A percentile compares a stretch with the other conserved stretches of the same genome.
Evolutionary conservation across 2,329 filamentous ascomycete species (phyloP).

Genomic region (Tolypocladium ophioglossoides): DNA sequence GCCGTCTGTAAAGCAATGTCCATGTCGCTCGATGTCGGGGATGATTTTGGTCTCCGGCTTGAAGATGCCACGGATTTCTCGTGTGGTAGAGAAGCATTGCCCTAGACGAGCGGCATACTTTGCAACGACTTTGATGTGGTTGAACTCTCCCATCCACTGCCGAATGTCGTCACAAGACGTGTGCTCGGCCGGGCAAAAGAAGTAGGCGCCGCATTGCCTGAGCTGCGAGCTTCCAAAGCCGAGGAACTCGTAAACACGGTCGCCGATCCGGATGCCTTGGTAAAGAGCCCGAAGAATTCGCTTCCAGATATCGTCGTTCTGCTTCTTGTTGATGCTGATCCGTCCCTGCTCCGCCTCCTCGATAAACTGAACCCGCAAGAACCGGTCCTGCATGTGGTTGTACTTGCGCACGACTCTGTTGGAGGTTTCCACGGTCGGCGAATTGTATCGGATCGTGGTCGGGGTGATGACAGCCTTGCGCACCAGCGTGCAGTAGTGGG

Average conservation of each 20-base stretch:
- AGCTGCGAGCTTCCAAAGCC: conserved; percentile 95
- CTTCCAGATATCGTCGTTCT: conserved; percentile 61
- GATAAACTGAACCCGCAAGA: conserved; percentile 80
- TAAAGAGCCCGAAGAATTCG: conserved; percentile 60
- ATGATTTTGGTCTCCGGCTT: conserved; percentile 51
- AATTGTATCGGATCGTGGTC: conserved; percentile 67
- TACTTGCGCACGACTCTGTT: conserved; percentile 78
- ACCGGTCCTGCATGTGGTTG: conserved; percentile 58
- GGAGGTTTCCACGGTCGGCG: conserved; percentile 72
- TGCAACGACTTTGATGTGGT: conserved; percentile 70
- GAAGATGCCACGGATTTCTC: conserved; percentile 55
- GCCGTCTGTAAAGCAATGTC: conserved; percentile 76
- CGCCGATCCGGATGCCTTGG: conserved; percentile 74
- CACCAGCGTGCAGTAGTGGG: conserved; percentile 63
- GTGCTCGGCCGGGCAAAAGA: conserved; percentile 65
- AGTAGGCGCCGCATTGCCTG: conserved; percentile 82
- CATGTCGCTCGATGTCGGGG: conserved; percentile 58
- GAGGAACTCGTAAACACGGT: conserved; percentile 76
- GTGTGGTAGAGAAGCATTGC: conserved; percentile 91
- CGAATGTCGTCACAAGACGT: conserved; percentile 69
- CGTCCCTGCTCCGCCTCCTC: conserved; percentile 61
- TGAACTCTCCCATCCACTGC: conserved; percentile 76
- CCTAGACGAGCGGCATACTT: conserved; percentile 84
- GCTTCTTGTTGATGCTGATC: conserved; percentile 39
- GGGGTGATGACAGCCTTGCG: conserved; percentile 75